These are phyloP conservation scores for Phtheirospermum japonicum DNA, from an alignment of 257 asterid species.

Conservation along the genomic window DNA sequence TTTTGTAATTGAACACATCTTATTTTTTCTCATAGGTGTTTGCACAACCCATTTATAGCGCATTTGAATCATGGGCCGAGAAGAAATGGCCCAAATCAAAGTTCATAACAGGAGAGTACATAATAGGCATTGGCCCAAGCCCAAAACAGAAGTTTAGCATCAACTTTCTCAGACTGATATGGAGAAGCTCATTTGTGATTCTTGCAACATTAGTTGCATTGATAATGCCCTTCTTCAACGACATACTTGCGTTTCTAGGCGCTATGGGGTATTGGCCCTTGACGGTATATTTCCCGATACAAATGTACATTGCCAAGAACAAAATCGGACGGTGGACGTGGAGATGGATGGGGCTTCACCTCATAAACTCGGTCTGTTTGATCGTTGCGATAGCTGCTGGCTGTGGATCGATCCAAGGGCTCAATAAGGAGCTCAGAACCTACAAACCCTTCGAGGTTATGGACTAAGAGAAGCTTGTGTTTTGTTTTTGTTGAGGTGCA, in stretches of 20 bases:
- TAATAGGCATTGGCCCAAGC: too few relatives aligned
- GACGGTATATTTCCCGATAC: slow-evolving; percentile 52
- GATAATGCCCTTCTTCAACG: slow-evolving; percentile 57
- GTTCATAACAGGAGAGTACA: slow-evolving; percentile 34
- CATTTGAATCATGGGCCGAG: slow-evolving; percentile 36
- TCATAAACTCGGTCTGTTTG: slow-evolving; percentile 43
- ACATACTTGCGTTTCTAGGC: slow-evolving; percentile 46
- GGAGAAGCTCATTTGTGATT: slow-evolving; percentile 48
- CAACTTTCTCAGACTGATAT: slow-evolving; percentile 43
- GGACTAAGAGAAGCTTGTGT: slow-evolving; percentile 22
- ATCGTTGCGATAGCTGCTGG: slow-evolving; percentile 52
- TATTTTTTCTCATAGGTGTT: too few relatives aligned
- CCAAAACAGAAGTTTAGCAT: slow-evolving; percentile 30
- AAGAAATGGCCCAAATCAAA: slow-evolving; percentile 43
- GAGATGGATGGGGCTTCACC: slow-evolving; percentile 47
- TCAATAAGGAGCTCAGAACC: slow-evolving; percentile 29
- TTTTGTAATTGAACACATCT: too few relatives aligned
- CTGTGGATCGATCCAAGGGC: slow-evolving; percentile 58
- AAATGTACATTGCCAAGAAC: slow-evolving; percentile 44
- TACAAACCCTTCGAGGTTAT: slow-evolving; percentile 39
- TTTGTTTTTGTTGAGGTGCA: too few relatives aligned
- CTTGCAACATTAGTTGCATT: slow-evolving; percentile 44
- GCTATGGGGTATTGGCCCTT: slow-evolving; percentile 62
- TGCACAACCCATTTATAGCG: slow-evolving; percentile 43
- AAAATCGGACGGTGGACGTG: slow-evolving; percentile 31